Evolutionary conservation across 495 filamentous ascomycete species (phyloP), one percentile per base, ranked within the genome.

Genomic region (Ramalina peruviana): DNA sequence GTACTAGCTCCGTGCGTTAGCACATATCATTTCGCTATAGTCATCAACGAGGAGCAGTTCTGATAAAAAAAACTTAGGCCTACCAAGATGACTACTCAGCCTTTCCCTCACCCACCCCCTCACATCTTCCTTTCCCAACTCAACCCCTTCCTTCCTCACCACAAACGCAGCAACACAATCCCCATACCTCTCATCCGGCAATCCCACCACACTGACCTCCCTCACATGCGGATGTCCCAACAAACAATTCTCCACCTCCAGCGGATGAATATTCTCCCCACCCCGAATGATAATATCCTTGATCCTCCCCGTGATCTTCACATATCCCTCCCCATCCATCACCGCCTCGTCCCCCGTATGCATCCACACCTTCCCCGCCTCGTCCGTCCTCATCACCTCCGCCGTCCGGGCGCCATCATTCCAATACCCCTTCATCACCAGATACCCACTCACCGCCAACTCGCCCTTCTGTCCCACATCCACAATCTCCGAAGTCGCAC

Each of bases 211-310:
- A 49, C 81, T 85, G 6, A 75, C 85, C 55, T 96, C 87, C 19
- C 69, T 62, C 3, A 98, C 68, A 0, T 63, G 66, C 17, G 77
- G 70, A 54, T 88, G 79, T 25, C 74, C 76, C 39, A 92, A 76
- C n/a, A 98, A 73, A 53, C 81, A 89, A 60, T 92, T 89, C 65
- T 98, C 92, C 23, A 96, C 74, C 63, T 98, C 92, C 3, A 96
- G 71, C 3, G 92, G 92, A 60, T 95, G 87, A 56, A 98, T 95
- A 58, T 98, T 98, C 63, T 96, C 92, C 2, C 92, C 90, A 16
- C 86, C 92, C 23, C 84, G 75, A 57, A 98, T 96, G 49, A 98
- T 88, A 50, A 96, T 62, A 60, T 98, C 92, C 67, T 96, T 96
- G 49, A 89, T 80, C 0, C 86, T 72, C 43, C 88, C 86, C 1